A percentile compares a stretch with the other conserved stretches of the same genome.
Evolutionary conservation across 768 basidiomycete genomes (phyloP).

Genomic region (Russula virescens): DNA sequence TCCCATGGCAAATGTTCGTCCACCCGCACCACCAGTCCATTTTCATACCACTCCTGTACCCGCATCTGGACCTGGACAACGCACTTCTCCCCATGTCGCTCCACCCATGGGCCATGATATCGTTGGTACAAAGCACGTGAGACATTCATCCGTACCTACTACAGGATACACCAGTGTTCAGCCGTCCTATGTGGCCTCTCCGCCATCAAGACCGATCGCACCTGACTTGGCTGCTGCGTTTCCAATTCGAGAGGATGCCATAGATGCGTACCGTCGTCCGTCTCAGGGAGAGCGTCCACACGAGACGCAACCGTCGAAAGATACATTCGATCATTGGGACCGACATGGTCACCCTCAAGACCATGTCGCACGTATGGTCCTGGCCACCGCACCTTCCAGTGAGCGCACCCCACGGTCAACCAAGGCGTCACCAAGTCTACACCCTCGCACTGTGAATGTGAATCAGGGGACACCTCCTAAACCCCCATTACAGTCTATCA

Average conservation of each 20-base stretch:
- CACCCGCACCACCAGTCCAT: not conserved
- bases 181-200: slow-evolving; percentile 1
- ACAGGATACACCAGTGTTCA: not conserved
- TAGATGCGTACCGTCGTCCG: slow-evolving; percentile 9
- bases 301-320: not conserved
- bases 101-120: slow-evolving; percentile 5
- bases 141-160: slow-evolving; percentile 3
- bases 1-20: not conserved
- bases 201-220: slow-evolving; percentile 9
- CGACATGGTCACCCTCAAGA: slow-evolving; percentile 16
- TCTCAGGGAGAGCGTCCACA: slow-evolving; percentile 11
- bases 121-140: slow-evolving; percentile 1
- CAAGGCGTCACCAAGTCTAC: slow-evolving; percentile 21
- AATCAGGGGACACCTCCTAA: slow-evolving; percentile 24
- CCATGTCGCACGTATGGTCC: not conserved
- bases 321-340: slow-evolving; percentile 12
- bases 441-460: slow-evolving; percentile 17
- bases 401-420: slow-evolving; percentile 22
- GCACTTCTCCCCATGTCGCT: slow-evolving; percentile 4
- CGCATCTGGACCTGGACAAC: slow-evolving; percentile 5
- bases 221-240: slow-evolving; percentile 20
- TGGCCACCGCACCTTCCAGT: slow-evolving; percentile 15
- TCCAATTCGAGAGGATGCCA: slow-evolving; percentile 22
- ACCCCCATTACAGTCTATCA: not conserved
- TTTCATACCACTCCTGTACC: slow-evolving; percentile 7